These are phyloP conservation scores for Phytophthora podocarpi DNA, from an alignment of 352 stramenopile species.

Conservation along the genomic window DNA sequence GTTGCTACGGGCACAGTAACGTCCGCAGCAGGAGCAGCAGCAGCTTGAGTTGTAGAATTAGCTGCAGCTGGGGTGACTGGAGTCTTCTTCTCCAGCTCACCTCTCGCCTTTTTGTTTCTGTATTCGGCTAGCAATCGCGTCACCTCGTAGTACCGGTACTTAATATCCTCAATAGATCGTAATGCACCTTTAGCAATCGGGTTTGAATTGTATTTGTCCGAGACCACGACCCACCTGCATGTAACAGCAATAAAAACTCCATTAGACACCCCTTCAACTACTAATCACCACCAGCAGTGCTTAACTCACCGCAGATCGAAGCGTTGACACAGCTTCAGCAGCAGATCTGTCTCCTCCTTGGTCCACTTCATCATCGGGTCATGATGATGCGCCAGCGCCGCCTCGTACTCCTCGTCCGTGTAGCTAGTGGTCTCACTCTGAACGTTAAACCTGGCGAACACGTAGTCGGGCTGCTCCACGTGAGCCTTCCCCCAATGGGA, in stretches of 20 bases:
- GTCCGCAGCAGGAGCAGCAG: not conserved
- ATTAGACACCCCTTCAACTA: not conserved
- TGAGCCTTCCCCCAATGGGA: conserved; percentile 71
- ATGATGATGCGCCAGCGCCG: conserved; percentile 37
- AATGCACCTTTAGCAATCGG: conserved; percentile 37
- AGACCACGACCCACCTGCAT: conserved; percentile 61
- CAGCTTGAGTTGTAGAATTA: conserved; percentile 2
- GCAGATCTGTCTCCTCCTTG: conserved; percentile 63
- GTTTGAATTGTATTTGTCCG: conserved; percentile 61
- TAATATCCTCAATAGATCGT: conserved; percentile 69
- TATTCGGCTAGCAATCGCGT: conserved; percentile 50
- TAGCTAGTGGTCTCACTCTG: conserved; percentile 55
- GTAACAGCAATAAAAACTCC: conserved; percentile 1
- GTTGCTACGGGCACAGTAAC: not conserved
- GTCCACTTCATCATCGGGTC: conserved; percentile 68
- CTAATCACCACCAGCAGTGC: not conserved
- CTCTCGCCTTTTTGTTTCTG: conserved; percentile 30
- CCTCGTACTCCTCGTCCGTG: conserved; percentile 60
- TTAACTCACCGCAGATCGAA: conserved; percentile 52
- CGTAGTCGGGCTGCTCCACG: conserved; percentile 59
- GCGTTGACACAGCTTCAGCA: conserved; percentile 55
- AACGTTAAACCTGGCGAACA: conserved; percentile 75
- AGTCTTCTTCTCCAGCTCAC: conserved; percentile 22
- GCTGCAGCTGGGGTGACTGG: not conserved
- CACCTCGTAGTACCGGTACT: conserved; percentile 76